These are phyloP conservation scores for Curvularia sp. DNA, from an alignment of 2,329 filamentous ascomycete genomes.

Conservation along the genomic window DNA sequence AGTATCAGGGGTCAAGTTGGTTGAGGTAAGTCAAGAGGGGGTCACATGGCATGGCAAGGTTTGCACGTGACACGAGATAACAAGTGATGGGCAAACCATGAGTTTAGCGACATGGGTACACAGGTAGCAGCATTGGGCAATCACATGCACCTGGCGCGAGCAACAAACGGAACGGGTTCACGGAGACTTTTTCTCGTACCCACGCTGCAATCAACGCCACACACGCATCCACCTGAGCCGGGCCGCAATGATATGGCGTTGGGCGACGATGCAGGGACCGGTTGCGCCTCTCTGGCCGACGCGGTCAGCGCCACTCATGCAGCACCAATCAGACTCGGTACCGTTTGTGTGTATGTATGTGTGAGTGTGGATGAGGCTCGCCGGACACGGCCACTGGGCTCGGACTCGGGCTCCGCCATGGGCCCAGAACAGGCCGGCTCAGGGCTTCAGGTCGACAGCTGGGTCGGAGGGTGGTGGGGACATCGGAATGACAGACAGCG, in stretches of 20 bases:
- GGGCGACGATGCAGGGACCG: conserved; percentile 9
- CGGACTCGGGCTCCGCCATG: neutral
- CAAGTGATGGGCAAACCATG: too few species aligned
- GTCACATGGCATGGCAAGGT: too few species aligned
- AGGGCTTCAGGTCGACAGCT: neutral
- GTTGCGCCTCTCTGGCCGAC: conserved; percentile 2
- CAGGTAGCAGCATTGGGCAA: too few species aligned
- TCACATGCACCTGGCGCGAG: neutral
- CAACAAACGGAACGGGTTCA: neutral
- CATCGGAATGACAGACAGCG: neutral
- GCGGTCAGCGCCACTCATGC: neutral
- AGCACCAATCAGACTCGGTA: neutral
- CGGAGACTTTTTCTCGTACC: neutral
- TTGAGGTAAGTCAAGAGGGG: too few species aligned
- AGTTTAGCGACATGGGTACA: too few species aligned
- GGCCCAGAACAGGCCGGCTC: neutral
- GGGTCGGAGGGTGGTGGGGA: neutral
- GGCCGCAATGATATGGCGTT: conserved; percentile 5
- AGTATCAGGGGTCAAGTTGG: too few species aligned
- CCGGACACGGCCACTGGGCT: neutral
- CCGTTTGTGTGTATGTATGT: too few species aligned
- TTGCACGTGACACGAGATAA: neutral
- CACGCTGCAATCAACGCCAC: neutral
- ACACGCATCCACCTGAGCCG: conserved; percentile 1
- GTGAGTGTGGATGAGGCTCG: neutral